Evolutionary conservation across 169 alveolate species (phyloP), one percentile per base, ranked within the genome.

Genomic region (Plasmodium inui): DNA sequence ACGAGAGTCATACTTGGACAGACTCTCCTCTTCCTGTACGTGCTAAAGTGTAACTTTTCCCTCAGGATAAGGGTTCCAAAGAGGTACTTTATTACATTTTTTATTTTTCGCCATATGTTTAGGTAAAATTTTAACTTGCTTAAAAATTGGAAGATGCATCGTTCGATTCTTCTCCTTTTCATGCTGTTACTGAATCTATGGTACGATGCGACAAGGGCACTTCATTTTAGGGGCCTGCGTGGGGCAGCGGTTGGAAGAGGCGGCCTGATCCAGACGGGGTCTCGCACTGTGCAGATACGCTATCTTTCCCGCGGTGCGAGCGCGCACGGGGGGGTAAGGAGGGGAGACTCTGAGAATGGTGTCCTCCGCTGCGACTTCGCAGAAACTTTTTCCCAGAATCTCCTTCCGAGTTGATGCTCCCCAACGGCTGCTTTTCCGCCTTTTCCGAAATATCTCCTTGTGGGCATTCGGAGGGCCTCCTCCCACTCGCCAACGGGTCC

Each of bases 1-100:
- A 96, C 97, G n/a, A 96, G 80, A 1, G 97, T 96, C 93, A 85
- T 85, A 46, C 85, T 46, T 3, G 94, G 94, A 10, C 83, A 82
- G 19, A 73, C 78, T 3, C 83, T 30, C 53, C 90, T 76, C 81
- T 89, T 82, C 61, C 94, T 89, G 39, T 81, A 81, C 1, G 90
- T 89, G 37, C 28, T 76, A 30, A 89, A 22, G 55, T 89, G 57
- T 7, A 89, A 41, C 37, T 70, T 78, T 5, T 72, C 57, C 72
- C 81, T 70, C 61, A 82, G 32, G 1, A 50, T 50, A 70, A 82
- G 72, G 10, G 76, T 61, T 0, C 89, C 44, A 30, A 85, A 46
- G 0, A 85, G 12, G 41, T 74, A 85, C 80, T 73, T 85, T 32
- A 85, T 7, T 0, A 41, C 83, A 73, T 85, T 53, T 55, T 85